These are phyloP conservation scores for Primulina eburnea DNA, from an alignment of 257 asterid genomes.

Conservation along the genomic window DNA sequence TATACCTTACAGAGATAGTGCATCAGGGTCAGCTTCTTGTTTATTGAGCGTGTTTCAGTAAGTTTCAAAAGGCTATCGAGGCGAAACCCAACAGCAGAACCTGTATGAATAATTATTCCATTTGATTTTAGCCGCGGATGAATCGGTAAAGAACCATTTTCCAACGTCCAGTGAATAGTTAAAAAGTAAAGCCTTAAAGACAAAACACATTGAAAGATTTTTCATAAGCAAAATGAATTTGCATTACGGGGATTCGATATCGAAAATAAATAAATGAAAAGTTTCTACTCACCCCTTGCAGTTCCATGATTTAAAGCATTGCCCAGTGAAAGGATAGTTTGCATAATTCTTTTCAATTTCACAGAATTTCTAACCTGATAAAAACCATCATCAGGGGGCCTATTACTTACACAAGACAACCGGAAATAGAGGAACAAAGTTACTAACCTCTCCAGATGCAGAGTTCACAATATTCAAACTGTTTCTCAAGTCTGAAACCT, in stretches of 20 bases:
- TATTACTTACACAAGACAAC: constrained; percentile 14
- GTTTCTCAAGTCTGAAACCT: constrained; percentile 62
- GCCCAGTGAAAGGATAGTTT: constrained; percentile 74
- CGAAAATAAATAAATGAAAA: not conserved
- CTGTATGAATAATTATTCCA: constrained; percentile 30
- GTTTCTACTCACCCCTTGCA: constrained; percentile 61
- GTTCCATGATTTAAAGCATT: constrained; percentile 93
- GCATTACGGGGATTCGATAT: not conserved
- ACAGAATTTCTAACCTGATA: constrained; percentile 74
- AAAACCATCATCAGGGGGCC: constrained; percentile 26
- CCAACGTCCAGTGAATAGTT: not conserved
- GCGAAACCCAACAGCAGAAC: constrained; percentile 92
- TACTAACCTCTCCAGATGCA: constrained; percentile 71
- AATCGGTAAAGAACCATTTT: not conserved
- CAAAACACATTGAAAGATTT: not conserved
- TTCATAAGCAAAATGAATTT: not conserved
- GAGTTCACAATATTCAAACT: constrained; percentile 59
- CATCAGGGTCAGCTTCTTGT: constrained; percentile 83
- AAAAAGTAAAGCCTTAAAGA: not conserved
- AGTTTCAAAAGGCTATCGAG: constrained; percentile 89
- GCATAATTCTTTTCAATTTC: constrained; percentile 80
- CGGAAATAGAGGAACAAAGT: constrained; percentile 15
- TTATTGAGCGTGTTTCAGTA: constrained; percentile 74
- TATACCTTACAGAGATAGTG: constrained; percentile 87
- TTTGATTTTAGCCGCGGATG: constrained; percentile 10